These are phyloP conservation scores for Scutellaria minor DNA, from an alignment of 257 asterid species.

Conservation along the genomic window DNA sequence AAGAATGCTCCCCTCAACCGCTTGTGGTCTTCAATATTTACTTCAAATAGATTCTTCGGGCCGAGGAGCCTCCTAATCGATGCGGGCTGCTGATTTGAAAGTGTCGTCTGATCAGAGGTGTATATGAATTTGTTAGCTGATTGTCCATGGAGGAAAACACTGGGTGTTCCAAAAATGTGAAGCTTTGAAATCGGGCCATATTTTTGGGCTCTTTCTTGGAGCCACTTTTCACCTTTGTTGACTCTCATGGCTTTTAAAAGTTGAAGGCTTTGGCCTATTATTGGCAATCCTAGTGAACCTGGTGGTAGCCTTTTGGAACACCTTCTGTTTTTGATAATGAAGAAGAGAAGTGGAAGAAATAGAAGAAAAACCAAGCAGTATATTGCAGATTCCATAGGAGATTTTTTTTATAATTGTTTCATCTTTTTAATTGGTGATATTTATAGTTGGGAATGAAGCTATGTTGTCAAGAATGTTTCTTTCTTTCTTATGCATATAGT, in stretches of 20 bases:
- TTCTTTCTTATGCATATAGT: too few species aligned
- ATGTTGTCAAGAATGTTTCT: too few species aligned
- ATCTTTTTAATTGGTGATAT: too few species aligned
- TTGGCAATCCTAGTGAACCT: neutral
- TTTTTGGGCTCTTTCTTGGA: too few species aligned
- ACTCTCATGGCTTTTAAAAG: constrained; percentile 4
- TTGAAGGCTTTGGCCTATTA: constrained; percentile 9
- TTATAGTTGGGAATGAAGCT: too few species aligned
- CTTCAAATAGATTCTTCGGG: neutral
- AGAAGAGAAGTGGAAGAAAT: neutral
- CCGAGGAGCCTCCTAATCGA: constrained; percentile 11
- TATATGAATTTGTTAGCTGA: too few species aligned
- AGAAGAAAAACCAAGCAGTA: too few species aligned
- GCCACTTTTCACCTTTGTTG: constrained; percentile 2
- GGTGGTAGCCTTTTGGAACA: too few species aligned
- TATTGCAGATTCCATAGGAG: neutral
- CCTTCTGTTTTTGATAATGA: neutral
- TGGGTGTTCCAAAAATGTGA: too few species aligned
- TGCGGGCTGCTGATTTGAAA: neutral
- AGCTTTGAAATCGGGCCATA: too few species aligned
- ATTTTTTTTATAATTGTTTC: too few species aligned
- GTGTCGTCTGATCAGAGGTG: neutral
- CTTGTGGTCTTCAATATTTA: neutral
- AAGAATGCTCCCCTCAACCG: neutral
- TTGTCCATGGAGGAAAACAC: too few species aligned